Percentiles rank a stretch among this genome's conserved stretches.
These are phyloP conservation scores for Microdochium bolleyi DNA, from an alignment of 2,329 filamentous ascomycete species.

Conservation along the genomic window DNA sequence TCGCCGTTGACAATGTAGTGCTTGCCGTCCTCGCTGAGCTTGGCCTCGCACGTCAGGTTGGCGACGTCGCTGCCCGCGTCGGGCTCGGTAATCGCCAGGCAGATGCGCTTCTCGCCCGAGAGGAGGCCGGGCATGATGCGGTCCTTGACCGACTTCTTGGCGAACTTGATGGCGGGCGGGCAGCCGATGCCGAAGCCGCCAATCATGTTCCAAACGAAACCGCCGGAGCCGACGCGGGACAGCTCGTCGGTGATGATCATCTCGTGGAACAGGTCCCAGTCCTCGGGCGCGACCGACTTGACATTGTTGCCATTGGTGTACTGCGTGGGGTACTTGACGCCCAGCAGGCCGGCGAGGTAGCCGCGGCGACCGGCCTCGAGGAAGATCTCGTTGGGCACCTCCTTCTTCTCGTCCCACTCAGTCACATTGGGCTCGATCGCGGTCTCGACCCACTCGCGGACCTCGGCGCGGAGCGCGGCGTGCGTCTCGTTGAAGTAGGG, in stretches of 20 bases:
- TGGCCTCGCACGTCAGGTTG: conserved; percentile 91
- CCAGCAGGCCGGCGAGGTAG: conserved; percentile 87
- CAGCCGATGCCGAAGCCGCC: conserved; percentile 95
- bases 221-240: conserved; percentile 79
- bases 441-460: conserved; percentile 84
- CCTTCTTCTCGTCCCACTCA: conserved; percentile 95
- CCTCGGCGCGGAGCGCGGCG: conserved; percentile 80
- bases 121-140: conserved; percentile 85
- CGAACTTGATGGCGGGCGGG: conserved; percentile 87
- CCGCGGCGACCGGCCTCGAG: conserved; percentile 91
- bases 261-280: conserved; percentile 99
- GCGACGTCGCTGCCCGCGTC: conserved; percentile 94
- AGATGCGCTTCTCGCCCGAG: conserved; percentile 92
- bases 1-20: conserved; percentile 99
- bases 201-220: conserved; percentile 93
- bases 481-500: conserved; percentile 96
- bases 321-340: conserved; percentile 71
- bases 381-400: conserved; percentile 83
- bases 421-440: conserved; percentile 86
- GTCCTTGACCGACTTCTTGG: conserved; percentile 75
- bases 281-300: conserved; percentile 72
- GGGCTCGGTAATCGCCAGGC: conserved; percentile 92
- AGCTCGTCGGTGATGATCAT: conserved; percentile 92
- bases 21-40: conserved; percentile 90
- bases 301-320: conserved; percentile 60